A percentile compares a stretch with the other conserved stretches of the same genome.
Conservation (phyloP, 495 filamentous ascomycete species). For the Penicilliopsis zonata region DNA sequence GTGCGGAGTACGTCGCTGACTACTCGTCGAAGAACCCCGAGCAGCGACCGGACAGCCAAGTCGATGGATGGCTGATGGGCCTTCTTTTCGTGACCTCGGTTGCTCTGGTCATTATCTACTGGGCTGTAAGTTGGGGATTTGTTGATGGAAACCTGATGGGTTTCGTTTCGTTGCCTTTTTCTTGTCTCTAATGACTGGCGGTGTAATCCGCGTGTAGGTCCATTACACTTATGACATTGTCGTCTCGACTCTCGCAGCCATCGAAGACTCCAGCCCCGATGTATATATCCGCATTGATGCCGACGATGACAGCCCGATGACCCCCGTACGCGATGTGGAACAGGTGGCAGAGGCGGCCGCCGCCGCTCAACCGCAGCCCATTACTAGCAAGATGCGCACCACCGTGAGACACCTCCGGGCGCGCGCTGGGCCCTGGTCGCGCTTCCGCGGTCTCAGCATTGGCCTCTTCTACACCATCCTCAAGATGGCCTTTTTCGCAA, state of each 20-base stretch:
- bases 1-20: constrained; percentile 12
- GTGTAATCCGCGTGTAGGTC: no score
- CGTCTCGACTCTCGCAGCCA: constrained; percentile 44
- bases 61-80: constrained; percentile 10
- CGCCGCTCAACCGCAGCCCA: constrained; percentile 25
- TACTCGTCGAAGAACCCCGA: constrained; percentile 7
- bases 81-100: constrained; percentile 10
- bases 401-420: constrained; percentile 45
- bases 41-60: constrained; percentile 5
- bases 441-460: constrained; percentile 45
- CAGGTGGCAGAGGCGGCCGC: constrained; percentile 10
- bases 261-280: constrained; percentile 50
- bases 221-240: constrained; percentile 48
- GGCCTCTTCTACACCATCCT: constrained; percentile 20
- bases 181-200: no score
- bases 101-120: constrained; percentile 6
- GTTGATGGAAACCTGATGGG: background rate
- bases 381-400: constrained; percentile 46
- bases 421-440: constrained; percentile 40
- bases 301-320: constrained; percentile 22
- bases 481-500: constrained; percentile 9
- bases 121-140: constrained; percentile 10
- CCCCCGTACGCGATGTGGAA: constrained; percentile 21
- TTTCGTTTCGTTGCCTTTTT: no score
- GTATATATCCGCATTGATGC: constrained; percentile 37